Conservation (phyloP, 345 rosid genomes). For the Dimocarpus longan region DNA sequence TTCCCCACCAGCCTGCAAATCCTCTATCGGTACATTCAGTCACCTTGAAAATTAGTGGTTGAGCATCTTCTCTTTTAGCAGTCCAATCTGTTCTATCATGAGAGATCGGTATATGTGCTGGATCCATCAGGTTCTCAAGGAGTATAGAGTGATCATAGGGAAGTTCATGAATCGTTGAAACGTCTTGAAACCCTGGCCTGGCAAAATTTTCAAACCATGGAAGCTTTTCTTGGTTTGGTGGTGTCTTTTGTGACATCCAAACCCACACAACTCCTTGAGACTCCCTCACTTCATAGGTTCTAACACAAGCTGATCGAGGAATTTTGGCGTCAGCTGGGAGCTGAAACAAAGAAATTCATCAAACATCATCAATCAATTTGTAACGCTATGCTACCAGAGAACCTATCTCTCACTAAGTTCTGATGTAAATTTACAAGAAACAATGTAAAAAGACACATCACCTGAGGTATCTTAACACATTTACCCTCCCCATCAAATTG, state of each 20-base stretch:
- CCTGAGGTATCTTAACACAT: slow-evolving; percentile 96
- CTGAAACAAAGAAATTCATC: slow-evolving; percentile 33
- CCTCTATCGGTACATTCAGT: slow-evolving; percentile 73
- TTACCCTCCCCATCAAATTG: slow-evolving; percentile 87
- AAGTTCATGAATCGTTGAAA: slow-evolving; percentile 78
- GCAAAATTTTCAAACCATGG: slow-evolving; percentile 93
- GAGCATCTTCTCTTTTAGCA: slow-evolving; percentile 89
- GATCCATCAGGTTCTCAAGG: slow-evolving; percentile 97
- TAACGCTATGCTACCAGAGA: too few species aligned
- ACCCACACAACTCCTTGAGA: slow-evolving; percentile 97
- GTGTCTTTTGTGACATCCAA: slow-evolving; percentile 81
- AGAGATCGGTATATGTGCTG: slow-evolving; percentile 92
- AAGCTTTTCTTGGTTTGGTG: slow-evolving; percentile 60
- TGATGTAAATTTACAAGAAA: not conserved
- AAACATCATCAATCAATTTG: not conserved
- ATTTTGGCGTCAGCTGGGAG: slow-evolving; percentile 80
- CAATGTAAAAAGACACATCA: slow-evolving; percentile 23
- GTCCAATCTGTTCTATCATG: slow-evolving; percentile 89
- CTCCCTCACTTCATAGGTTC: slow-evolving; percentile 67
- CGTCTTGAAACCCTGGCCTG: slow-evolving; percentile 74
- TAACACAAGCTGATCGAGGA: slow-evolving; percentile 79
- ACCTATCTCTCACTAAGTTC: not conserved
- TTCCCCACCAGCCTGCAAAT: slow-evolving; percentile 92
- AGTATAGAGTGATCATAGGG: slow-evolving; percentile 97
- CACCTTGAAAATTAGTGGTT: slow-evolving; percentile 72